Evolutionary conservation across 495 filamentous ascomycete species (phyloP).

Genomic region (Neurospora sp.): DNA sequence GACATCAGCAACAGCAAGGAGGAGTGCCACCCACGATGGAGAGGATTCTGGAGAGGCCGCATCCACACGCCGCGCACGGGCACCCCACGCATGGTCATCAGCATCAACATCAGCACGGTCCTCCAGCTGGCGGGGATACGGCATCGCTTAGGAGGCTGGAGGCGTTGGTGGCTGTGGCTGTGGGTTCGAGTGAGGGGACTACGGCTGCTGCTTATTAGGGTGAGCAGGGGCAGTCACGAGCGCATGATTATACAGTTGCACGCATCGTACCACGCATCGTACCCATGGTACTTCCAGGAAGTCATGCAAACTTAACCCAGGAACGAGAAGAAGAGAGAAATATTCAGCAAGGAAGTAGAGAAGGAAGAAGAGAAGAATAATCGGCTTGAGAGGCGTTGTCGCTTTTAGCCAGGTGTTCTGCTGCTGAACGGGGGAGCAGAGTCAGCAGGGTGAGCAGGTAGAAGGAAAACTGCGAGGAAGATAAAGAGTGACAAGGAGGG

Average conservation of each 20-base stretch:
- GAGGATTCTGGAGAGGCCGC: constrained; percentile 18
- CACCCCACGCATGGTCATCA: not conserved
- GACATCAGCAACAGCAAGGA: constrained; percentile 3
- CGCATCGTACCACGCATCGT: not conserved
- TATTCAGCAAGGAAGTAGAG: not conserved
- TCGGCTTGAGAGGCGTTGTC: not conserved
- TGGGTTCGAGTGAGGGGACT: constrained; percentile 55
- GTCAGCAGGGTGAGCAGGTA: not conserved
- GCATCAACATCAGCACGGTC: not conserved
- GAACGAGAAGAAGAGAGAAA: not conserved
- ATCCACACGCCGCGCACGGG: constrained; percentile 2
- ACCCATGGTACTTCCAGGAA: not conserved
- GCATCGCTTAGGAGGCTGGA: constrained; percentile 58
- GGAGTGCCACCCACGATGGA: constrained; percentile 12
- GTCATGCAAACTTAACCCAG: not conserved
- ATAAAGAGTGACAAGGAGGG: not conserved
- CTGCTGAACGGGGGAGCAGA: not conserved
- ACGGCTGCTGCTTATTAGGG: constrained; percentile 39
- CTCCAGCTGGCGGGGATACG: constrained; percentile 11
- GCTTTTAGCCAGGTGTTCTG: not conserved
- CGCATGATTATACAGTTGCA: not conserved
- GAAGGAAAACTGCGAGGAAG: not conserved
- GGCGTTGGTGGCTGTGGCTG: constrained; percentile 81
- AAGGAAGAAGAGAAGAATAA: not conserved
- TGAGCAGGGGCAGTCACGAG: not conserved